Base-by-base conservation (phyloP, 805 yeast genomes). In the Cyberlindnera bimundalis region DNA sequence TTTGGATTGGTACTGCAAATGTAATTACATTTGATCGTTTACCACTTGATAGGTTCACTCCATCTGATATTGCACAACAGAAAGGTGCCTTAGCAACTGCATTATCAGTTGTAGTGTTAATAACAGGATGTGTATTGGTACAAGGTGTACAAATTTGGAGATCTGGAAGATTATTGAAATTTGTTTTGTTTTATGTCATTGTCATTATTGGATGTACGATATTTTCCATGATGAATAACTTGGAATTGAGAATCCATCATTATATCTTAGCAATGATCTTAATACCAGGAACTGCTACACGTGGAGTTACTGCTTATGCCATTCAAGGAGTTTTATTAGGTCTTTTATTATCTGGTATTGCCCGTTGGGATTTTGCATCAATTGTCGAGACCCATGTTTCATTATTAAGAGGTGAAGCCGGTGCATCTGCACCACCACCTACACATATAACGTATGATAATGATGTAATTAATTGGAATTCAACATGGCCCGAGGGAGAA, bases 331-430 rank as follows among this genome's bases (percentile, higher is more conserved):
- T 91, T 1, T 65, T 91, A 18, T 59, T 87, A 1, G 99, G 97
- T 0, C 66, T 91, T 33, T 71, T 84, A 36, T 68, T 89, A 6
- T 83, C 90, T 17, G 99, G 99, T 0, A 79, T 87, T 2, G 78
- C 95, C 0, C 68, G 95, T 41, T 91, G 99, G 99, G 97, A 93
- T 41, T 80, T 84, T 54, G 97, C 95, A 2, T 80, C 96, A 12
- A 78, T 91, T 42, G 79, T 85, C 2, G 96, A 91, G 56, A 86
- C 96, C 0, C 74, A 74, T 19, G 64, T 70, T 5, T 72, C 85
- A 3, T 60, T 90, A 32, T 59, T 78, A 41, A 68, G 97, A 50
- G 84, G 84, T 15, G 96, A 85, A 51, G 90, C 95, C 0, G 73
- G 77, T 33, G 79, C 56, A 4, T 53, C 64, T 6, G 45, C 58